Evolutionary conservation across 2,329 filamentous ascomycete species (phyloP), one percentile per base, ranked within the genome.

Genomic region (Cordyceps farinosa): DNA sequence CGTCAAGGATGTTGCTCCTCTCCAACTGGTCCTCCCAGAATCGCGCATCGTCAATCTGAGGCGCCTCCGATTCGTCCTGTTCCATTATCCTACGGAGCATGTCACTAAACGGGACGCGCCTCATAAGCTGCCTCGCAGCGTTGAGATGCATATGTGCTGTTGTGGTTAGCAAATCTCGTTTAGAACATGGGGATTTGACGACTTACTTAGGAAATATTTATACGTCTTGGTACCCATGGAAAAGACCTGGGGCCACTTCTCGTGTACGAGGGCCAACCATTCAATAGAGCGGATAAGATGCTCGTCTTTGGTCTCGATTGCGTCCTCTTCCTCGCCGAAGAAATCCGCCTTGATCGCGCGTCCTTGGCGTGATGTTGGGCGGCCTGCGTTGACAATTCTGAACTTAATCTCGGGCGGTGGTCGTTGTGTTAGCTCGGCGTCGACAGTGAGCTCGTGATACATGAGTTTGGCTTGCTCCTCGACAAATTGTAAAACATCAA

Each of bases 151-250:
- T 77, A 53, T 79, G 73, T 69, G 78, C 83, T 86, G 62, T 47
- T 30, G 2, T 10, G 2, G 58, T 67, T 64, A 69, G 64, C 29
- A n/a, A 36, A 27, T 1, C 1, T 34, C 1, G 5, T n/a, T 32
- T 51, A 11, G 8, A 7, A 3, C 30, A 5, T 22, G 15, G 11
- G 36, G 30, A 42, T n/a, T 17, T 48, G 2, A 36, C 11, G 42
- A 84, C 91, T 81, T 85, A 96, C 92, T 84, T 53, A 96, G 82
- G 71, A 97, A 92, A 65, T 88, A 87, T 71, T 90, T 90, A 77
- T 97, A 91, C n/a, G 93, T 84, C 69, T 87, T 83, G 36, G 85
- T 84, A 48, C 91, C 87, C 62, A 87, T 81, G 22, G 79, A 76
- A 69, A 94, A 91, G 29, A 91, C 87, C 64, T 88, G 82, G 17